Evolutionary conservation across 441 rosid genomes (phyloP), one percentile per base, ranked within the genome.

Genomic region (Geranium incanum): DNA sequence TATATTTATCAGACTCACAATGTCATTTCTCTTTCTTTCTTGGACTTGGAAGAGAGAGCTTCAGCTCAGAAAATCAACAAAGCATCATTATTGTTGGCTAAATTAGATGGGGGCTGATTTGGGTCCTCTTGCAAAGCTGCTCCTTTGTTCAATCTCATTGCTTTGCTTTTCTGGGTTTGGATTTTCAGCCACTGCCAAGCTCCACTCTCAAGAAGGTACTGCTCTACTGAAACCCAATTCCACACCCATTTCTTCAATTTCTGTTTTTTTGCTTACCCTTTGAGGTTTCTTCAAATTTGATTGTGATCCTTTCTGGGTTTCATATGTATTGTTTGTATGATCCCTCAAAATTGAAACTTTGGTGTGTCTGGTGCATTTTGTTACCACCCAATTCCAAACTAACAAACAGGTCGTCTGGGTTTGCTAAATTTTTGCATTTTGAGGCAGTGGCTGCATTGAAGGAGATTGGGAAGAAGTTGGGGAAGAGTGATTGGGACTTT

Each of bases 401-500:
- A 7, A 52, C 8, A 16, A 50, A 28, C 36, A 6, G 5, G 36
- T 21, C 48, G 63, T 66, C 62, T 36, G 6, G 68, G 19, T 41
- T 59, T 64, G 59, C 16, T 43, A 9, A 18, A 7, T 59, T 21
- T 60, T 19, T 19, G 8, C 3, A 18, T 60, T 60, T 60, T 19
- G 37, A 21, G 16, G 77, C 86, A 91, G 97, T 87, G 87, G 79
- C 80, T 62, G 89, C 88, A 72, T 38, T 93, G 76, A 85, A 78
- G 77, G 89, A 79, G 59, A 88, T 91, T 77, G 93, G 83, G 74
- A 79, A 72, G 81, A 86, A 80, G 70, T 15, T 91, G 73, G 94
- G 88, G 80, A 89, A 87, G 78, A 84, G 70, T 68, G 93, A 88
- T 70, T 93, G 96, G 96, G 77, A 85, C 67, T 88, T 88, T 69